Evolutionary conservation across 1,284 basidiomycete genomes (phyloP).

Genomic region (Takashimella koratensis): DNA sequence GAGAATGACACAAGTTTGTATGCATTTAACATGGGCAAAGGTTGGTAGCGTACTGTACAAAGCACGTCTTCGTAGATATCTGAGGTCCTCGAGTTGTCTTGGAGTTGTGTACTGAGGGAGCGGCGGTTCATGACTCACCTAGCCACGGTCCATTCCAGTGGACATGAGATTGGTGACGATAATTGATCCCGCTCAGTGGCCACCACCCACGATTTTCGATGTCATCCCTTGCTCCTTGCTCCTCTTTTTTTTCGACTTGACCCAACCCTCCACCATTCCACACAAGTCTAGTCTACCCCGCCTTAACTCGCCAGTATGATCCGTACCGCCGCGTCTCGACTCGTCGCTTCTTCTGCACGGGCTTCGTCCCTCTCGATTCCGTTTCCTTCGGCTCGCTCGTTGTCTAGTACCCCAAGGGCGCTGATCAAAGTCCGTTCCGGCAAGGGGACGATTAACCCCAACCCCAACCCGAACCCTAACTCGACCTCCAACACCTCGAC

Average conservation of each 20-base stretch:
- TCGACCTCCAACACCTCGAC: no score
- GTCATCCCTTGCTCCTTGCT: not conserved
- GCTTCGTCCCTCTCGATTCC: not conserved
- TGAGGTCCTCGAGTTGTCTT: no score
- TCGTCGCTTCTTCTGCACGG: slow-evolving; percentile 2
- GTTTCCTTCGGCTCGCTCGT: slow-evolving; percentile 6
- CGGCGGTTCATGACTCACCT: no score
- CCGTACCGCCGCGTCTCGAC: slow-evolving; percentile 13
- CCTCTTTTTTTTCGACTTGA: not conserved
- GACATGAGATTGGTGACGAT: no score
- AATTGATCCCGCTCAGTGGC: no score
- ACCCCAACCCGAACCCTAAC: slow-evolving; percentile 2
- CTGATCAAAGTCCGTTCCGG: slow-evolving; percentile 23
- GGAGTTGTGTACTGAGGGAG: no score
- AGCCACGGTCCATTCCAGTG: no score
- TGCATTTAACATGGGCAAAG: no score
- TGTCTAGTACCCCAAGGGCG: slow-evolving; percentile 13
- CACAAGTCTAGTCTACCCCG: no score
- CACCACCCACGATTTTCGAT: not conserved
- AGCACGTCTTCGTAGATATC: no score
- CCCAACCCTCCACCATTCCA: not conserved
- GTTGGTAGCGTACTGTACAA: no score
- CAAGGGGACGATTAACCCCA: slow-evolving; percentile 1
- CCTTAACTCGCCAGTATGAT: slow-evolving; percentile 22
- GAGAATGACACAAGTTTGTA: no score